phyloP scores from a whole-genome alignment of 768 basidiomycete genomes.

The Podaxis mareebaensis region DNA sequence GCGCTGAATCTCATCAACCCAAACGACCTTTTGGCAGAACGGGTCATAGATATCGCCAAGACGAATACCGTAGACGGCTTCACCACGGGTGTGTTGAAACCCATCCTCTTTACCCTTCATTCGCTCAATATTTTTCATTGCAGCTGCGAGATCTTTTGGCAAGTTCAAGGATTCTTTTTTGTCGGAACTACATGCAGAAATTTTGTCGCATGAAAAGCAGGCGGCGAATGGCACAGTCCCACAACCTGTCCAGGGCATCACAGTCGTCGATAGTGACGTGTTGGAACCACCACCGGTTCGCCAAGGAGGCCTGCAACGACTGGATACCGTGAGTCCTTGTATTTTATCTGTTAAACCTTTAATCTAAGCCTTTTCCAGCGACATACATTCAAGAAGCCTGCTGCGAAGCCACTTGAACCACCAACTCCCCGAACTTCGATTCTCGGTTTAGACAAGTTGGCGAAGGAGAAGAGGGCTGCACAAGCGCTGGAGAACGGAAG shows the following conservation, averaged over 20 bases:
- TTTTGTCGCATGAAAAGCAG: slow-evolving; percentile 70
- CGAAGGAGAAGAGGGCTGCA: slow-evolving; percentile 81
- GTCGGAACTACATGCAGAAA: slow-evolving; percentile 76
- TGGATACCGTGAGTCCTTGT: slow-evolving; percentile 53
- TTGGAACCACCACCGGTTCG: slow-evolving; percentile 78
- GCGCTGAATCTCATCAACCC: slow-evolving; percentile 79
- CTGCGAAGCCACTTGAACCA: slow-evolving; percentile 63
- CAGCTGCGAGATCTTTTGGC: slow-evolving; percentile 81
- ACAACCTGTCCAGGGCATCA: slow-evolving; percentile 73
- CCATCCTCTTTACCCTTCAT: not conserved
- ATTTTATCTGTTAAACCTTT: not conserved
- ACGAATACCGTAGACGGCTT: slow-evolving; percentile 65
- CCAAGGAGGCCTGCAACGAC: slow-evolving; percentile 74
- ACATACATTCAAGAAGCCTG: slow-evolving; percentile 81
- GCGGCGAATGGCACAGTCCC: slow-evolving; percentile 53
- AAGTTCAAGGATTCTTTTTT: slow-evolving; percentile 83
- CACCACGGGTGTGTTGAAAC: slow-evolving; percentile 54
- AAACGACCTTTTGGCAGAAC: slow-evolving; percentile 77
- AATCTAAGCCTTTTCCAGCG: slow-evolving; percentile 40
- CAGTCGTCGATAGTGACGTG: slow-evolving; percentile 77
- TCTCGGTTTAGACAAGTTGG: slow-evolving; percentile 86
- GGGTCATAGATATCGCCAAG: slow-evolving; percentile 81
- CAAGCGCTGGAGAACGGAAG: slow-evolving; percentile 43
- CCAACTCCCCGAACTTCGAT: slow-evolving; percentile 78
- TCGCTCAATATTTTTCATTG: not conserved